Evolutionary conservation across 129 eudicot species (phyloP).

Genomic region (Flaveria ramosissima): DNA sequence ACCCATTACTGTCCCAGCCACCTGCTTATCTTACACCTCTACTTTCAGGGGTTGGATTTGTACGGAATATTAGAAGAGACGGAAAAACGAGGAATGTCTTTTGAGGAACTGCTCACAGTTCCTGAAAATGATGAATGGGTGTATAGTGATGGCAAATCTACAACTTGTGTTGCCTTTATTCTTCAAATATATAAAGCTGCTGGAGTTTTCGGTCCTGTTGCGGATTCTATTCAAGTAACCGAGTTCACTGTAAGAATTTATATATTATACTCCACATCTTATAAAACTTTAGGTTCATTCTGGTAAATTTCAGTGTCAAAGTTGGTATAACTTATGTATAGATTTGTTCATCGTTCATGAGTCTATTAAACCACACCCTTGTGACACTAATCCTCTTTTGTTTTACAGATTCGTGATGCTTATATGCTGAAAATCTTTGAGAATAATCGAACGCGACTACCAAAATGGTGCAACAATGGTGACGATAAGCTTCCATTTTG

Average conservation of each 20-base stretch:
- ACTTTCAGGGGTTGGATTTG: slow-evolving; percentile 78
- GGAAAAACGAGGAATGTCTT: slow-evolving; percentile 76
- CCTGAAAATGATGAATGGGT: slow-evolving; percentile 99
- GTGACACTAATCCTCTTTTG: background rate
- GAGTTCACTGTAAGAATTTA: slow-evolving; percentile 82
- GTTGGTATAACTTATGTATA: background rate
- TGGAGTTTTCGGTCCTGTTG: slow-evolving; percentile 76
- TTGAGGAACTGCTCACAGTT: slow-evolving; percentile 88
- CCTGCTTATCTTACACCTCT: slow-evolving; percentile 3
- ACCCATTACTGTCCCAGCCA: background rate
- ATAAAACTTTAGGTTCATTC: background rate
- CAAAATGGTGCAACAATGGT: slow-evolving; percentile 86
- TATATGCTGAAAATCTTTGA: slow-evolving; percentile 91
- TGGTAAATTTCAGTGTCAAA: background rate
- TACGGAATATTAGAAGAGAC: slow-evolving; percentile 75
- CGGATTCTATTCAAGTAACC: slow-evolving; percentile 90
- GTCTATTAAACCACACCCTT: background rate
- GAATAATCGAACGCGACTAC: slow-evolving; percentile 71
- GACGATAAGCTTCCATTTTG: slow-evolving; percentile 67
- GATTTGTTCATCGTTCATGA: no score
- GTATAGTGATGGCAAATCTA: slow-evolving; percentile 96
- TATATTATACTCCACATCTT: background rate
- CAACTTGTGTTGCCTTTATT: slow-evolving; percentile 97
- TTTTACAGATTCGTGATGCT: slow-evolving; percentile 85
- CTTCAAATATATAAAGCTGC: slow-evolving; percentile 93